Conservation (phyloP, 495 filamentous ascomycete genomes). For the Apiosordaria backusii region DNA sequence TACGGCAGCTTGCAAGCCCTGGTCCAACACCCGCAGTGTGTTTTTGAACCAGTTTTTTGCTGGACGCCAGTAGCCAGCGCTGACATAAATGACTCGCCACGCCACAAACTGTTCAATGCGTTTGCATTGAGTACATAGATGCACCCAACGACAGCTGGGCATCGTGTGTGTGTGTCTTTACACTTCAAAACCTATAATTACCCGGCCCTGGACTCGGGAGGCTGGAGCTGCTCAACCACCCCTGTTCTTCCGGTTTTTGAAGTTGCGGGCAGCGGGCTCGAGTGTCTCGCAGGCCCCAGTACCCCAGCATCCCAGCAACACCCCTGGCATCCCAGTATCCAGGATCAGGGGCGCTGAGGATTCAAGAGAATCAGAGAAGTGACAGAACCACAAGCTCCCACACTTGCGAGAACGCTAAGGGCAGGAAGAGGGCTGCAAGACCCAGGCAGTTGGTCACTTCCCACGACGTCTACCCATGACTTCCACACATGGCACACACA, state of each 20-base stretch:
- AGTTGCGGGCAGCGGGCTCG: neutral
- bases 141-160: no score
- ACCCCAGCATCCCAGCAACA: neutral
- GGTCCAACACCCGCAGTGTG: neutral
- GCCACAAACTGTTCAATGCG: neutral
- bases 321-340: neutral
- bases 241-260: neutral
- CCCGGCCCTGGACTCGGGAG: neutral
- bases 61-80: neutral
- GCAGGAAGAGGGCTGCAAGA: slow-evolving; percentile 5
- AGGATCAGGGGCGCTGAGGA: neutral
- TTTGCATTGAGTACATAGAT: no score
- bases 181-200: neutral
- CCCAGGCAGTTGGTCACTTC: slow-evolving; percentile 6
- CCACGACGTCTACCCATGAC: neutral
- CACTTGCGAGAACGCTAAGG: neutral
- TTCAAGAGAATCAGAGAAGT: neutral
- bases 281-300: slow-evolving; percentile 20
- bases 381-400: slow-evolving; percentile 10
- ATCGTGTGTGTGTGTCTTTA: neutral
- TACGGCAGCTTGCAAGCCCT: neutral
- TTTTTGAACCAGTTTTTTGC: neutral
- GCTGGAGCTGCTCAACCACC: neutral
- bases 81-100: neutral
- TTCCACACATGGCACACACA: neutral